Percentiles rank a stretch among this genome's conserved stretches.
Evolutionary conservation across 805 yeast genomes (phyloP).

Genomic region (Metschnikowia peoriensis): DNA sequence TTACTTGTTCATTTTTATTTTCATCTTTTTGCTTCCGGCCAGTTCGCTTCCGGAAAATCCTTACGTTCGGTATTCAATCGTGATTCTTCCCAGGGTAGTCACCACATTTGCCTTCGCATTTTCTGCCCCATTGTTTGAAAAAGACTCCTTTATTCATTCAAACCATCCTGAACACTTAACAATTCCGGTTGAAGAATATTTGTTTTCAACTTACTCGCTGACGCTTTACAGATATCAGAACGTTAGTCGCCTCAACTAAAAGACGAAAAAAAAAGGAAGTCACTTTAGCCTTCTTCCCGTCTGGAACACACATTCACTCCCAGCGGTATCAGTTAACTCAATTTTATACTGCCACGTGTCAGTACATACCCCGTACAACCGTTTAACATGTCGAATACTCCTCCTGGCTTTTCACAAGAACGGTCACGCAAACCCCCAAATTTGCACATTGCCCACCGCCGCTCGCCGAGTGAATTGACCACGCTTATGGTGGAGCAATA

Average conservation of each 20-base stretch:
- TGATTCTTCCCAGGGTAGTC: not conserved
- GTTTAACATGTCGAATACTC: constrained; percentile 14
- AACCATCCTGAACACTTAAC: not conserved
- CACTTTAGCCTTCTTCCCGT: not conserved
- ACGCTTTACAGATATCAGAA: not conserved
- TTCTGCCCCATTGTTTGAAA: not conserved
- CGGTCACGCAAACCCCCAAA: constrained; percentile 31
- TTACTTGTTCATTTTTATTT: not conserved
- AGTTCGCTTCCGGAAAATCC: not conserved
- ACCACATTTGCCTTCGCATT: not conserved
- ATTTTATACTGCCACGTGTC: not conserved
- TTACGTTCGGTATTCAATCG: not conserved
- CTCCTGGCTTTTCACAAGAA: constrained; percentile 10
- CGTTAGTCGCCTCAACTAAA: too few species aligned
- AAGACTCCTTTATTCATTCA: not conserved
- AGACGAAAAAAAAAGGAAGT: too few species aligned
- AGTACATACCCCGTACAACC: not conserved
- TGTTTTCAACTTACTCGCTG: not conserved
- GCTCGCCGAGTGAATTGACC: constrained; percentile 94
- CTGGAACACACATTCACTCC: not conserved
- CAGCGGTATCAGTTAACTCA: not conserved
- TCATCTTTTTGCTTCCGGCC: not conserved
- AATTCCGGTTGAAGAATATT: too few species aligned
- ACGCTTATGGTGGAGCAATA: constrained; percentile 88
- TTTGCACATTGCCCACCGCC: constrained; percentile 91